Evolutionary conservation across 129 eudicot genomes (phyloP).

Genomic region (Scalesia atractyloides): DNA sequence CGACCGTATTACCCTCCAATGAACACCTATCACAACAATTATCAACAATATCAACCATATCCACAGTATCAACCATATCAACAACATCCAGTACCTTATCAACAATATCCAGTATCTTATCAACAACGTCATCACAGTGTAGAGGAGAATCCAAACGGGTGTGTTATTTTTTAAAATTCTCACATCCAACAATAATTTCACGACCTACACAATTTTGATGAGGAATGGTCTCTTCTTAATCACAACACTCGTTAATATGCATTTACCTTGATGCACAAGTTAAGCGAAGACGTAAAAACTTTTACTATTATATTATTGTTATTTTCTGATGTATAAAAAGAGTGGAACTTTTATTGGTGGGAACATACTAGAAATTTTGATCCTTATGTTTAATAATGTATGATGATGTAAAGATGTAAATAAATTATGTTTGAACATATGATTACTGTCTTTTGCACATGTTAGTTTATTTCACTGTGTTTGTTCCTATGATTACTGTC

Average conservation of each 20-base stretch:
- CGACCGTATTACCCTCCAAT: conserved; percentile 37
- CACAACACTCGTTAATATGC: conserved; percentile 11
- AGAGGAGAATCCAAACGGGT: conserved; percentile 49
- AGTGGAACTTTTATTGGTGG: conserved; percentile 12
- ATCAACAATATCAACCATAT: conserved; percentile 10
- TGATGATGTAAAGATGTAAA: conserved; percentile 29
- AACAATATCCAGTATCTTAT: conserved; percentile 11
- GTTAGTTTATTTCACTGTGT: background rate
- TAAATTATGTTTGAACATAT: conserved; percentile 25
- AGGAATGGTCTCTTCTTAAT: background rate
- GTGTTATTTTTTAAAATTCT: conserved; percentile 32
- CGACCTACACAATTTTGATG: background rate
- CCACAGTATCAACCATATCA: conserved; percentile 24
- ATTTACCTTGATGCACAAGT: conserved; percentile 23
- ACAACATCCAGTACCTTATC: background rate
- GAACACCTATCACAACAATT: conserved; percentile 14
- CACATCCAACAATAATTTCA: conserved; percentile 4
- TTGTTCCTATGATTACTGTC: background rate
- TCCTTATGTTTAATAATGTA: conserved; percentile 8
- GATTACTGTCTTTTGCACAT: background rate
- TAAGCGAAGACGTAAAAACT: conserved; percentile 2
- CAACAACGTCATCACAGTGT: conserved; percentile 31
- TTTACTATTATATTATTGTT: background rate
- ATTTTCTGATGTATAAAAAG: conserved; percentile 25
- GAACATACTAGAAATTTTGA: conserved; percentile 29